Evolutionary conservation across 2,329 filamentous ascomycete species (phyloP).

Genomic region (Akanthomyces lecanii): DNA sequence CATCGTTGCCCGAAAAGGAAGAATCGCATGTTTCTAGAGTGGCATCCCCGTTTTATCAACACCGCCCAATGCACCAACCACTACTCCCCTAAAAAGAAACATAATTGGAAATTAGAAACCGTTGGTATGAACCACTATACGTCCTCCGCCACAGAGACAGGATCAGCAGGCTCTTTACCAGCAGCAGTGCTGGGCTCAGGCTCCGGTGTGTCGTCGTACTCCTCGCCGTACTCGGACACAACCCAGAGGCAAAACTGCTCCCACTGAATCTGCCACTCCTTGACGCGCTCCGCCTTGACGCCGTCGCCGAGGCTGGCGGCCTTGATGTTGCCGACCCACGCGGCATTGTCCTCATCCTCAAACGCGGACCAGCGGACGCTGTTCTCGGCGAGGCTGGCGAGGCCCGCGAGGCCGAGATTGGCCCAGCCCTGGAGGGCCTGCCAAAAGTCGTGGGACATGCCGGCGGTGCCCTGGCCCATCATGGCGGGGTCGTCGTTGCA

Average conservation of each 20-base stretch:
- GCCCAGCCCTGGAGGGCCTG: constrained; percentile 88
- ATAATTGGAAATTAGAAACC: too few species aligned
- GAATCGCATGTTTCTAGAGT: too few species aligned
- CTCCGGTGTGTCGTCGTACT: constrained; percentile 47
- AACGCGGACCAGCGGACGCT: constrained; percentile 87
- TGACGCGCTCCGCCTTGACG: constrained; percentile 66
- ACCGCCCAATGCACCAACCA: background rate
- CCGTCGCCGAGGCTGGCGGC: constrained; percentile 69
- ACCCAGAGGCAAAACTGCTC: constrained; percentile 91
- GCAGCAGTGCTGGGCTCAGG: constrained; percentile 14
- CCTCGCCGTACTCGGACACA: constrained; percentile 67
- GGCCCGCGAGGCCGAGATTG: constrained; percentile 80
- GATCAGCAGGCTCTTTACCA: background rate
- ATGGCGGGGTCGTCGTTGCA: constrained; percentile 91
- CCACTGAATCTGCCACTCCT: constrained; percentile 77
- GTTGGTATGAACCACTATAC: background rate
- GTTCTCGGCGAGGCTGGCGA: constrained; percentile 87
- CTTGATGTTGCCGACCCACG: constrained; percentile 70
- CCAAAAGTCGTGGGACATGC: constrained; percentile 92
- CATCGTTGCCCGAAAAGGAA: too few species aligned
- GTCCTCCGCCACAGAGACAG: background rate
- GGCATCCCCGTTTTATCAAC: background rate
- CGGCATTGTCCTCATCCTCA: constrained; percentile 67
- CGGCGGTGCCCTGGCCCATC: constrained; percentile 74
- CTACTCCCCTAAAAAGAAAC: background rate